A percentile compares a stretch with the other conserved stretches of the same genome.
These are phyloP conservation scores for Elaeis oleifera DNA, from an alignment of 202 grass and related monocot genomes.

Conservation along the genomic window DNA sequence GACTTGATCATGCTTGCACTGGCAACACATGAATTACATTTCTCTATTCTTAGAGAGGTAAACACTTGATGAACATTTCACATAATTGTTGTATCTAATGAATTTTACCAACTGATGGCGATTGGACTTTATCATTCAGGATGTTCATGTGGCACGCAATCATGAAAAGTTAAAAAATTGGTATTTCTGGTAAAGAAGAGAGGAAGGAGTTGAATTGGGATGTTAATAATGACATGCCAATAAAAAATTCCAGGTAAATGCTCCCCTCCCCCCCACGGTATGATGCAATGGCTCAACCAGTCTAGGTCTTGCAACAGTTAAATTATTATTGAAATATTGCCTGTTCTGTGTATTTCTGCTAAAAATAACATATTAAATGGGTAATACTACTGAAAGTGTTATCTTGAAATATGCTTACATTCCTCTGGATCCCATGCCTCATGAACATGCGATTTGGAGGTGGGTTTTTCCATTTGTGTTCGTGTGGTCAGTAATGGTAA, in stretches of 20 bases:
- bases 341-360: too few relatives aligned
- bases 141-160: constrained; percentile 5
- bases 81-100: too few relatives aligned
- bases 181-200: constrained; percentile 13
- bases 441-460: too few relatives aligned
- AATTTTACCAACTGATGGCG: not conserved
- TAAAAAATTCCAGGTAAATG: constrained; percentile 32
- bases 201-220: constrained; percentile 1
- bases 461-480: too few relatives aligned
- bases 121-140: constrained; percentile 20
- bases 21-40: constrained; percentile 57
- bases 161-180: constrained; percentile 1
- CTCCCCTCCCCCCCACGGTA: not conserved
- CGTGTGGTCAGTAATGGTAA: too few relatives aligned
- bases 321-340: too few relatives aligned
- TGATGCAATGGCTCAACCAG: not conserved
- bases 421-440: too few relatives aligned
- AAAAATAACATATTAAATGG: too few relatives aligned
- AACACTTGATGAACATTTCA: not conserved
- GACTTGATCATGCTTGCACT: constrained; percentile 61
- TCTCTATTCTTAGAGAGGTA: constrained; percentile 64
- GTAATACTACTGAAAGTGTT: too few relatives aligned
- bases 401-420: too few relatives aligned
- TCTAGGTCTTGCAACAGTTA: too few relatives aligned
- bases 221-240: constrained; percentile 13